Base-by-base conservation (phyloP, 2,329 filamentous ascomycete genomes). In the Didymella keratinophila region DNA sequence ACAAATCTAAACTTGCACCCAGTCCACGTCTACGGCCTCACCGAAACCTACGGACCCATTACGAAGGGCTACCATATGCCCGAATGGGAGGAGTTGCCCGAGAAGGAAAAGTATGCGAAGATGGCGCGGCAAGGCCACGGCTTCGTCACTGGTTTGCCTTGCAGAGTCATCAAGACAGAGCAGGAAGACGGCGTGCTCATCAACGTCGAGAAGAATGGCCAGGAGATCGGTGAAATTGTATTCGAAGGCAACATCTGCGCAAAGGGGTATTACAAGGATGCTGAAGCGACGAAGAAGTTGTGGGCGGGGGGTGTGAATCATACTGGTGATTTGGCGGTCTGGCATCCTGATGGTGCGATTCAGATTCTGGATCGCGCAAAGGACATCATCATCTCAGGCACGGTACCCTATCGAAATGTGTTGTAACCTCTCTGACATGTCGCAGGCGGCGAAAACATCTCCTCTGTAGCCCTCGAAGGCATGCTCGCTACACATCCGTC, bases 121-220 rank as follows among this genome's bases (percentile, higher is more conserved):
- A 97, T 98, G 94, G 94, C 95, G 5, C 85, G 94, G 4, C 95
- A 99, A 78, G 95, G 94, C 0, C 92, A 97, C 76, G 94, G 93
- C 0, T 96, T 95, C 77, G 81, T 98, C 46, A 92, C 91, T 20
- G 92, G 88, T 65, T 81, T 96, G 48, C 91, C 93, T 0, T 88
- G 87, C 20, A 88, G 94, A 27, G 86, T 98, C 25, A 87, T 98
- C 78, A 93, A 93, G 80, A 85, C 88, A 0, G 90, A 92, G 16
- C 86, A 89, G 53, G 84, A 89, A 2, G 85, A 89, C 32, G 89
- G 86, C 0, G 82, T 82, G 2, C 78, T 95, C 4, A 79, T 87
- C 18, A 87, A 93, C 68, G 90, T 93, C 1, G 78, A 82, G 57
- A 86, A 82, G 64, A 82, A 93, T 70, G 90, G 90, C 12, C 84